These are phyloP conservation scores for Parathielavia hyrcaniae DNA, from an alignment of 495 filamentous ascomycete genomes.

Conservation along the genomic window DNA sequence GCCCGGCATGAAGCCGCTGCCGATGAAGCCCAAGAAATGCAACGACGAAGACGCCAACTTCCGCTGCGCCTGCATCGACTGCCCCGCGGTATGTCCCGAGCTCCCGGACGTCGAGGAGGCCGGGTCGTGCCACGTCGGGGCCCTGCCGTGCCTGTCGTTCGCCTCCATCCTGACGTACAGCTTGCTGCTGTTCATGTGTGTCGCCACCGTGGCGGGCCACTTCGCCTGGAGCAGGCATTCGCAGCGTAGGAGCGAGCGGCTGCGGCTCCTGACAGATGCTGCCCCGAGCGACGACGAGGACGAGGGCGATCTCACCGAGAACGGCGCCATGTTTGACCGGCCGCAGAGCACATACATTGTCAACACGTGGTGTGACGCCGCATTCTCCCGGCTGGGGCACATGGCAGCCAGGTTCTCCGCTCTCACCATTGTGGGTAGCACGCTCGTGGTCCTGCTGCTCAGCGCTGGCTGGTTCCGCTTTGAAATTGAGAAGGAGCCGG, in stretches of 20 bases:
- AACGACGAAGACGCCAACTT: slow-evolving; percentile 79
- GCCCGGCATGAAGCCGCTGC: slow-evolving; percentile 55
- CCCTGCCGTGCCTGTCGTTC: slow-evolving; percentile 86
- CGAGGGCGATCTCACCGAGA: slow-evolving; percentile 70
- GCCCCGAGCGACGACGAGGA: slow-evolving; percentile 86
- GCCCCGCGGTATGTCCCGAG: slow-evolving; percentile 73
- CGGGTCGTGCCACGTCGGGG: slow-evolving; percentile 72
- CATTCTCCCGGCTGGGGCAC: slow-evolving; percentile 78
- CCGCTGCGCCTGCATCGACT: slow-evolving; percentile 90
- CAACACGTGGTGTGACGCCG: slow-evolving; percentile 69
- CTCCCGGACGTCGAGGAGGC: slow-evolving; percentile 63
- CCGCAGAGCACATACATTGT: slow-evolving; percentile 66
- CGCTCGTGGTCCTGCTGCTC: slow-evolving; percentile 65
- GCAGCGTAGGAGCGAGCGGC: slow-evolving; percentile 67
- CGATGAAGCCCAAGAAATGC: slow-evolving; percentile 70
- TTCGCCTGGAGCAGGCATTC: slow-evolving; percentile 66
- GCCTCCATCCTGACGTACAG: slow-evolving; percentile 81
- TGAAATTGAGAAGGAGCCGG: slow-evolving; percentile 79
- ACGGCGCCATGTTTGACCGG: slow-evolving; percentile 61
- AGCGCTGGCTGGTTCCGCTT: slow-evolving; percentile 86
- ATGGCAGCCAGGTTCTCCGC: slow-evolving; percentile 74
- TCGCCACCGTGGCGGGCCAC: slow-evolving; percentile 62
- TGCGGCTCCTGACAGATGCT: slow-evolving; percentile 79
- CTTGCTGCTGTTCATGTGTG: slow-evolving; percentile 59
- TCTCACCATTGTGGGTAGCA: slow-evolving; percentile 66